phyloP scores from a whole-genome alignment of 2,329 filamentous ascomycete species.

The Xylaria digitata region DNA sequence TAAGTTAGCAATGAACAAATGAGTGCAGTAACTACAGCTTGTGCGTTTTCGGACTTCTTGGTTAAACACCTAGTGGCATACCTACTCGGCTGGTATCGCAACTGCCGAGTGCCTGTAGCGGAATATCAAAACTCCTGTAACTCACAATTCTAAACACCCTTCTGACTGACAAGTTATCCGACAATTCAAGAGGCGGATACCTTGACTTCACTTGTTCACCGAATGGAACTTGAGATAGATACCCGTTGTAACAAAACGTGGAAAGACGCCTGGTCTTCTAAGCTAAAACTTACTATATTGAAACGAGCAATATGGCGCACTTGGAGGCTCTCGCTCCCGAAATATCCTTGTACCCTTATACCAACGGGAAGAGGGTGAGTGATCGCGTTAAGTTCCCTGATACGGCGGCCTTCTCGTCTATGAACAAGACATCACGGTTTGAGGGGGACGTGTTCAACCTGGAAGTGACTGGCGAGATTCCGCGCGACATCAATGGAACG shows the following conservation, averaged over 20 bases:
- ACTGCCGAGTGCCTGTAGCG: constrained; percentile 34
- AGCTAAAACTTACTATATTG: not conserved
- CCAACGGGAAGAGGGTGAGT: constrained; percentile 46
- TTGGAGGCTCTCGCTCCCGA: constrained; percentile 51
- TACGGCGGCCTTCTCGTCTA: constrained; percentile 51
- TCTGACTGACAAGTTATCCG: not conserved
- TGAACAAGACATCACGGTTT: constrained; percentile 54
- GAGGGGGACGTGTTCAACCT: constrained; percentile 56
- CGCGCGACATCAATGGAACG: constrained; percentile 58
- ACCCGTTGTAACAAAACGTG: not conserved
- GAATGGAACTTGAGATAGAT: not conserved
- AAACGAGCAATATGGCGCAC: constrained; percentile 49
- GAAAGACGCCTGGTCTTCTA: not conserved
- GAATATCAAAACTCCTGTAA: constrained; percentile 12
- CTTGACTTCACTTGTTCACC: constrained; percentile 3
- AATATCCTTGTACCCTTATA: constrained; percentile 49
- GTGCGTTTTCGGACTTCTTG: not conserved
- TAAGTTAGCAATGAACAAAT: not conserved
- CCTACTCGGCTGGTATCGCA: not conserved
- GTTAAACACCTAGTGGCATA: not conserved
- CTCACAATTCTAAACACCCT: too few relatives aligned
- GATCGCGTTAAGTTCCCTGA: constrained; percentile 50
- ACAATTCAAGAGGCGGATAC: not conserved
- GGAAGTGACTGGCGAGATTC: constrained; percentile 57
- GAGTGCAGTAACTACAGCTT: constrained; percentile 2